phyloP scores from a whole-genome alignment of 768 basidiomycete genomes.

The Cyathus striatus region DNA sequence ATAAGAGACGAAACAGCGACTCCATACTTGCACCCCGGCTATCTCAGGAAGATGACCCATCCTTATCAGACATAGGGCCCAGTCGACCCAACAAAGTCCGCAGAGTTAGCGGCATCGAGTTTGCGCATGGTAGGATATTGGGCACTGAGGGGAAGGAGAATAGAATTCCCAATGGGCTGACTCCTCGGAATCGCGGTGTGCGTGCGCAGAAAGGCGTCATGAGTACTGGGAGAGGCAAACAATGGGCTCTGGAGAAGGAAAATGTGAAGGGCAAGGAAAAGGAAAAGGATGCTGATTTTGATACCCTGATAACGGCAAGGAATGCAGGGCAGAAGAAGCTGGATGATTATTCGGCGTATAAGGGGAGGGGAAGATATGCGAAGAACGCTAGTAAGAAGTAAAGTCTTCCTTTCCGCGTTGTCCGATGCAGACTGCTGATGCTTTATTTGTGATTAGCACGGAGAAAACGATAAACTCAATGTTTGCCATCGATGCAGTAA shows the following conservation, averaged over 20 bases:
- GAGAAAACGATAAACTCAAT: slow-evolving; percentile 52
- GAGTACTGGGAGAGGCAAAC: too few species aligned
- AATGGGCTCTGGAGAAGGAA: slow-evolving; percentile 11
- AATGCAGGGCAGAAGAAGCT: slow-evolving; percentile 14
- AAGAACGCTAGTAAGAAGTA: slow-evolving; percentile 24
- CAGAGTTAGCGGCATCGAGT: slow-evolving; percentile 8
- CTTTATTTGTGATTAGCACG: slow-evolving; percentile 12
- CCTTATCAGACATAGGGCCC: too few species aligned
- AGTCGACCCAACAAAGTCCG: too few species aligned
- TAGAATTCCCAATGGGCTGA: too few species aligned
- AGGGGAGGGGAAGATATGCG: slow-evolving; percentile 58
- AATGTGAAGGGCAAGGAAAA: slow-evolving; percentile 13
- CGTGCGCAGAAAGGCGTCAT: too few species aligned
- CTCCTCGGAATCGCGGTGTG: too few species aligned
- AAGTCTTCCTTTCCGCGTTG: slow-evolving; percentile 7
- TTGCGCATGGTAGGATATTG: too few species aligned
- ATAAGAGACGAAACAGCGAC: too few species aligned
- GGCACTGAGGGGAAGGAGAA: too few species aligned
- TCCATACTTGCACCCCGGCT: too few species aligned
- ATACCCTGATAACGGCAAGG: slow-evolving; percentile 16
- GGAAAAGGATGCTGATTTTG: slow-evolving; percentile 2
- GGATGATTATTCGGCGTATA: slow-evolving; percentile 43
- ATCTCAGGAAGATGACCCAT: too few species aligned
- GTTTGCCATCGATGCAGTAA: slow-evolving; percentile 61
- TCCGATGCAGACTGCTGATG: too few species aligned